Percentiles rank a stretch among this genome's conserved stretches.
phyloP scores from a whole-genome alignment of 2,329 filamentous ascomycete species.

The Colletotrichum echinochloae region DNA sequence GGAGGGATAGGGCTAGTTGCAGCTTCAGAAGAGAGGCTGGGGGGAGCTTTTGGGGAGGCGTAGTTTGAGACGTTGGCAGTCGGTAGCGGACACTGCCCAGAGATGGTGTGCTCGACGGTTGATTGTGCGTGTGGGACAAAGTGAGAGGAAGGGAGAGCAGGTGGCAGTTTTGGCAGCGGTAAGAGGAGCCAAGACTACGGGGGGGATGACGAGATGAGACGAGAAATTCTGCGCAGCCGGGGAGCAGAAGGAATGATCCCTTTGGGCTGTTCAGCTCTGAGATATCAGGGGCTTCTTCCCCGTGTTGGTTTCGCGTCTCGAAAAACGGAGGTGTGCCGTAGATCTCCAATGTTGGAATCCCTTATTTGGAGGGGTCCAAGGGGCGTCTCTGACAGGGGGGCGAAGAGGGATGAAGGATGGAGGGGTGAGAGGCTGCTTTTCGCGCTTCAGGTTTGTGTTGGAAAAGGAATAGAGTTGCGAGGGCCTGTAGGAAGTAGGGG shows the following conservation, averaged over 20 bases:
- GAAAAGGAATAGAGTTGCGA: conserved; percentile 20
- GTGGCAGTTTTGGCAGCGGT: conserved; percentile 10
- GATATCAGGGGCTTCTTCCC: conserved; percentile 37
- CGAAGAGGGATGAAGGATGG: conserved; percentile 26
- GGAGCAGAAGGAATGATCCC: neutral
- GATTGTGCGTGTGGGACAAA: conserved; percentile 9
- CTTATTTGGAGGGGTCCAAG: conserved; percentile 40
- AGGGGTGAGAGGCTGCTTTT: conserved; percentile 38
- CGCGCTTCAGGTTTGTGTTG: conserved; percentile 40
- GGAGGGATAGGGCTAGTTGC: conserved; percentile 23
- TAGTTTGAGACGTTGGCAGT: conserved; percentile 24
- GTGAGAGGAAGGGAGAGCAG: neutral
- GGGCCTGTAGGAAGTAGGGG: neutral
- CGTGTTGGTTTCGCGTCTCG: conserved; percentile 40
- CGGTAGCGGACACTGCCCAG: conserved; percentile 30
- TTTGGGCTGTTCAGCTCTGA: conserved; percentile 27
- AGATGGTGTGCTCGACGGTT: conserved; percentile 15
- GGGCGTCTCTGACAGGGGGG: conserved; percentile 33
- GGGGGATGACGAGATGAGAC: conserved; percentile 19
- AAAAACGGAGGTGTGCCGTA: conserved; percentile 32
- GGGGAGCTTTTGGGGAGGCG: conserved; percentile 9
- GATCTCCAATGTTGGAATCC: conserved; percentile 39
- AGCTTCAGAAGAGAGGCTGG: conserved; percentile 5
- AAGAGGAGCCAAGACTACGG: neutral
- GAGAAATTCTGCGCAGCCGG: neutral